Base-by-base conservation (phyloP, 768 basidiomycete species). In the Panaeolus papilionaceus region DNA sequence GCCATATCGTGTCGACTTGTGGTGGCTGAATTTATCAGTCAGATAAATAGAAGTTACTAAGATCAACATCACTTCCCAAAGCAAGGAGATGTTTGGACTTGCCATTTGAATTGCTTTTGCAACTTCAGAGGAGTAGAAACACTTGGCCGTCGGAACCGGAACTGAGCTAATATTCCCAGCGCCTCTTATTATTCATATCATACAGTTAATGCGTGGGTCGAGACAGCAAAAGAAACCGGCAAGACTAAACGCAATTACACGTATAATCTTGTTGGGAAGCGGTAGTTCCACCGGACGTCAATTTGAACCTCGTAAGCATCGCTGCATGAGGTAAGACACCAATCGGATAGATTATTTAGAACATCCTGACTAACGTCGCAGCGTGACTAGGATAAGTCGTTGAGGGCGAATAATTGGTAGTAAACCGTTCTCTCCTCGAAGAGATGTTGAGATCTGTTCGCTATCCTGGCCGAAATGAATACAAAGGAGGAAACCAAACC, bases 141-240 rank as follows among this genome's bases (percentile, higher is more conserved):
- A 33, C 28, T 28, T 58, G 11, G 54, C 54, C 54, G 28, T 58
- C 54, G 54, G 54, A 58, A 58, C 54, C 54, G 54, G 54, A 58
- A 58, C 54, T 58, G 54, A 58, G 26, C 54, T 58, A 28, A 58
- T 58, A 9, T 58, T 58, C 14, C 33, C 14, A 33, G 54, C 54
- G 12, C 28, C 54, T 37, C 54, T 58, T 12, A 16, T 28, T 58
- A 16, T 33, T 58, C 28, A 33, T 37, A 10, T 3, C 28, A 33
- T 58, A 10, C 10, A 4, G 18, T 18, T 8, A n/a, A 9, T 10
- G 9, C 9, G 16, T 42, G 9, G 16, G 9, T 42, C 4, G 16
- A 10, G 6, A 9, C 20, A 8, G 7, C 2, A 14, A 49, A 49
- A 44, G 16, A 44, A 6, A 44, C 11, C 42, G 14, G 42, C 16